These are phyloP conservation scores for Thalassiosira mediterranea DNA, from an alignment of 352 stramenopile species.

Conservation along the genomic window DNA sequence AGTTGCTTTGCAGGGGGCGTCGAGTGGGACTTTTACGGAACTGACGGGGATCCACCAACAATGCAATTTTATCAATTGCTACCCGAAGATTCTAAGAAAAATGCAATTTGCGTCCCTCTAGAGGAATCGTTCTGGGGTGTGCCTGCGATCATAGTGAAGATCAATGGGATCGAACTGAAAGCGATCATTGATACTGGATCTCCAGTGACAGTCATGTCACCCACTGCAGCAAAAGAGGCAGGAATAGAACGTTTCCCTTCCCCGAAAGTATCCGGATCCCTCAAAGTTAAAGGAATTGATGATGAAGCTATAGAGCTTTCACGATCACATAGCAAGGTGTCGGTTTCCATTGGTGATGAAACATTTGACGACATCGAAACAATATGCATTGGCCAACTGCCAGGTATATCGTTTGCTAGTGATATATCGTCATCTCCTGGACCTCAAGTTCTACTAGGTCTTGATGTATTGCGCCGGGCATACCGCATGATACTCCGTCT, in stretches of 20 bases:
- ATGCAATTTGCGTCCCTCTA: conserved; percentile 29
- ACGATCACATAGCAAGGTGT: conserved; percentile 8
- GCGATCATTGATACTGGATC: conserved; percentile 55
- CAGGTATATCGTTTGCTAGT: conserved; percentile 20
- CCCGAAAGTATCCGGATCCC: background rate
- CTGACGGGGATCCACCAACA: conserved; percentile 45
- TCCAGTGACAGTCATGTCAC: conserved; percentile 39
- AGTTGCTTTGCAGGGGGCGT: conserved; percentile 44
- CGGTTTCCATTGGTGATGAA: conserved; percentile 20
- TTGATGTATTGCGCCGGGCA: conserved; percentile 23
- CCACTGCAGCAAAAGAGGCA: conserved; percentile 10
- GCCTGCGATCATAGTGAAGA: conserved; percentile 20
- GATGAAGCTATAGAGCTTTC: conserved; percentile 15
- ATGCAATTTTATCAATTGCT: conserved; percentile 48
- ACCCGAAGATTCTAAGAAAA: conserved; percentile 29
- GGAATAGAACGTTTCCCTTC: conserved; percentile 20
- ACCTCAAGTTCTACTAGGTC: conserved; percentile 27
- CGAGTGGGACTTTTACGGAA: conserved; percentile 52
- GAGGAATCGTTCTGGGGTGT: conserved; percentile 22
- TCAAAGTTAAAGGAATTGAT: conserved; percentile 37
- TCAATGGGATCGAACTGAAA: conserved; percentile 34
- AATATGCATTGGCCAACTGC: conserved; percentile 29
- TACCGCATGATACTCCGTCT: conserved; percentile 44
- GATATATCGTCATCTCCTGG: background rate
- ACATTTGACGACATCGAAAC: conserved; percentile 11